Evolutionary conservation across 139 green algal genomes (phyloP), one percentile per base, ranked within the genome.

Genomic region (Edaphochlamys debaryana): DNA sequence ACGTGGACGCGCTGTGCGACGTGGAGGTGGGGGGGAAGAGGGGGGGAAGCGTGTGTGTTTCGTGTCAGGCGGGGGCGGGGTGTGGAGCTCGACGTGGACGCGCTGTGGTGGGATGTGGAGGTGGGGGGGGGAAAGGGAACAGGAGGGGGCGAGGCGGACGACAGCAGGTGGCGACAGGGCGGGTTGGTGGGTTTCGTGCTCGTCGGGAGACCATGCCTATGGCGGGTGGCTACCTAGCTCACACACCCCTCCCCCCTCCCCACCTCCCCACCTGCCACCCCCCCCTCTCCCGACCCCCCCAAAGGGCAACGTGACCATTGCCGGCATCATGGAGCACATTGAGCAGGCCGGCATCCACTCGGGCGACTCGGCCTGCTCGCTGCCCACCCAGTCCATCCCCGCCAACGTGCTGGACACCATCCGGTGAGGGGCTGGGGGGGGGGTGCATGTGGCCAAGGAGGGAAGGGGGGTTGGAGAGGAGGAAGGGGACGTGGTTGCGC

Each of bases 251-350:
- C n/a, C n/a, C n/a, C n/a, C n/a, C n/a, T 22, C 56, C 17, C 56
- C 56, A n/a, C 56, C 56, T 7, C 56, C 56, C 9, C 56, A n/a
- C 15, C 56, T 4, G 25, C 3, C 56, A 3, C 15, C 56, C 66
- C 34, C 37, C 19, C 36, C 2, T 84, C 91, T 75, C 87, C n/a
- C n/a, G n/a, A n/a, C n/a, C n/a, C n/a, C n/a, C n/a, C n/a, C n/a
- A n/a, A n/a, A 98, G n/a, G 97, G 97, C 86, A 98, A 98, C 88
- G 95, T 98, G 38, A 91, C 95, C n/a, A 99, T 99, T 81, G 95
- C 92, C 34, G 98, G 96, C 80, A 98, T 99, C 93, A 99, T 99
- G 97, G 97, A 99, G 95, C 98, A 99, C 93, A 99, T 99, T 84
- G 98, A 99, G 94, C 94, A 98, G 82, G 82, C 79, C 11, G 85